Base-by-base conservation (phyloP, 345 rosid species). In the Crucihimalaya himalaica region DNA sequence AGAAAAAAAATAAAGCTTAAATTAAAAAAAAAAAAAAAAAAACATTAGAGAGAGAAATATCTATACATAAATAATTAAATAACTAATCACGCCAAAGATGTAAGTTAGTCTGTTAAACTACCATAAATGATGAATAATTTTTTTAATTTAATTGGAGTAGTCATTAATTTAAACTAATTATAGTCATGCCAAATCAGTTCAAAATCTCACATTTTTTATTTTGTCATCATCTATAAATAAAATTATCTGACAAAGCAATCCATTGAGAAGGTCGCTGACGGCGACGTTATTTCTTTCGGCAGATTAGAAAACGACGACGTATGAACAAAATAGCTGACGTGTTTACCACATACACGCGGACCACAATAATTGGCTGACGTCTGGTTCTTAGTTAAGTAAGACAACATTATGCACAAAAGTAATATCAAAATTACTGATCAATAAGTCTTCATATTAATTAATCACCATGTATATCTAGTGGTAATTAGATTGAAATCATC, bases 21-120 rank as follows among this genome's bases (percentile, higher is more conserved):
- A 18, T 18, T 18, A n/a, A 16, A 4, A 27, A 46, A 8, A 6
- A 3, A 13, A 19, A 8, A 14, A 28, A 15, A 12, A 23, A 46
- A 58, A 45, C 58, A 66, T 23, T 9, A 15, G 43, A 57, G 39
- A 65, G 34, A 60, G n/a, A 75, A 31, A 75, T 23, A 61, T 59
- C 18, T 74, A 10, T 4, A 27, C 35, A 25, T 4, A 60, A 37
- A 47, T 9, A 70, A 8, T 71, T 37, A 31, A 32, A 52, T 42
- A 63, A 52, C 65, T 61, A 62, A 62, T 61, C 74, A 75, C 70
- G 58, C 74, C 63, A 68, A 75, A 68, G 45, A 58, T 63, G 60
- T 68, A 68, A 31, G 68, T 60, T 39, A 56, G 32, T 59, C 62
- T 48, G 78, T 67, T 74, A 43, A 68, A 42, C 68, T 5, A 68